Evolutionary conservation across 371 early-diverging fungal genomes (phyloP).

Genomic region (Apophysomyces ossiformis): DNA sequence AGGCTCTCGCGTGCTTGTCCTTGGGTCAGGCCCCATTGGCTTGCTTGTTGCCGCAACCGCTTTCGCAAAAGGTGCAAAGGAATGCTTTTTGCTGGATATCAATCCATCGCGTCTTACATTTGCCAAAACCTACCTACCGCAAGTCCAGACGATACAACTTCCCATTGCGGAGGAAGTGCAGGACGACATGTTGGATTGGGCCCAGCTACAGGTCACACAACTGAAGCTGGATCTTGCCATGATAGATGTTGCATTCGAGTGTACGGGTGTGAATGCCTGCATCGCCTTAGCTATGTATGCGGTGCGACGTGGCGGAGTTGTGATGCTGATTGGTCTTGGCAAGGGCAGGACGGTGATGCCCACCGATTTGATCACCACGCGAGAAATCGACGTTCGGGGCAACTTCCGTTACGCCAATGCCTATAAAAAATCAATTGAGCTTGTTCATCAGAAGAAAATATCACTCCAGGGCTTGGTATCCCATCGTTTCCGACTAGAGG

Average conservation of each 20-base stretch:
- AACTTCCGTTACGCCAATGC: conserved; percentile 19
- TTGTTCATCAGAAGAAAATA: conserved; percentile 16
- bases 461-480: conserved; percentile 22
- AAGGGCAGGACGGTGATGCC: conserved; percentile 9
- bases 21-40: conserved; percentile 29
- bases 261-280: conserved; percentile 23
- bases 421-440: conserved; percentile 24
- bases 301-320: conserved; percentile 18
- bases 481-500: conserved; percentile 24
- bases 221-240: background rate
- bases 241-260: conserved; percentile 23
- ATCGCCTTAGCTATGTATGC: conserved; percentile 19
- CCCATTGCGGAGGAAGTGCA: no score
- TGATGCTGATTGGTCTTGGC: conserved; percentile 23
- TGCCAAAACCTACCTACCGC: conserved; percentile 27
- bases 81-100: conserved; percentile 24
- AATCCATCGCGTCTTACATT: conserved; percentile 19
- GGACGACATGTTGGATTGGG: conserved; percentile 10
- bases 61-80: conserved; percentile 18
- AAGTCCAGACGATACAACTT: conserved; percentile 7
- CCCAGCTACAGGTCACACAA: conserved; percentile 14
- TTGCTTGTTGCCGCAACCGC: conserved; percentile 21
- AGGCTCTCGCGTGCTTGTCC: conserved; percentile 22
- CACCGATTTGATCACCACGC: conserved; percentile 12
- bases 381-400: conserved; percentile 17